Percentiles rank a stretch among this genome's conserved stretches.
phyloP scores from a whole-genome alignment of 2,329 filamentous ascomycete species.

The Cordyceps fumosorosea region DNA sequence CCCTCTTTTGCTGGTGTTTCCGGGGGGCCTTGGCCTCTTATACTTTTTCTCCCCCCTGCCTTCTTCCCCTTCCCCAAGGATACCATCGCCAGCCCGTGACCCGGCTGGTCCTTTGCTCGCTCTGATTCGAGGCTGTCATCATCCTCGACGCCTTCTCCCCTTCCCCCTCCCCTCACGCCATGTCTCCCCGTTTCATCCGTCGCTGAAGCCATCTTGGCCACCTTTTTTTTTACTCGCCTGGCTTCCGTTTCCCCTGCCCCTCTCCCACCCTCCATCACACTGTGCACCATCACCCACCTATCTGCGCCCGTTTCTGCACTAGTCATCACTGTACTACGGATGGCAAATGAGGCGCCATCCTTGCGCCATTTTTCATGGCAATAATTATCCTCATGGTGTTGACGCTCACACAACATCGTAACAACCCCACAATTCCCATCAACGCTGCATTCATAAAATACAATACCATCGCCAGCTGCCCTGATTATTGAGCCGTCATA shows the following conservation, averaged over 20 bases:
- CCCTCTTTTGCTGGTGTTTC: constrained; percentile 8
- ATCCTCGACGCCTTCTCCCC: background rate
- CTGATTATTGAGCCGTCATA: background rate
- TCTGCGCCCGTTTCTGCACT: background rate
- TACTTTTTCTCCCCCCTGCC: constrained; percentile 20
- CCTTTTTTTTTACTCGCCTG: background rate
- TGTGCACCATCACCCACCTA: constrained; percentile 9
- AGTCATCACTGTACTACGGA: background rate
- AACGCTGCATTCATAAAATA: background rate
- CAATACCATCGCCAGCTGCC: background rate
- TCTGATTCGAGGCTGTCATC: background rate
- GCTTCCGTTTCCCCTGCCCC: background rate
- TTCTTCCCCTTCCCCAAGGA: background rate
- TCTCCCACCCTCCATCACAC: constrained; percentile 14
- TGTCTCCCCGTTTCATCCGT: background rate
- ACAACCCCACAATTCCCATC: background rate
- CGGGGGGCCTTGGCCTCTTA: constrained; percentile 27
- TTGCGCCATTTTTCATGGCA: constrained; percentile 11
- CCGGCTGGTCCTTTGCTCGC: background rate
- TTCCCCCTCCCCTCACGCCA: background rate
- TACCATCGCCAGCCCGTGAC: constrained; percentile 11
- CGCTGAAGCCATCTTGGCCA: background rate
- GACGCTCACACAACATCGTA: background rate
- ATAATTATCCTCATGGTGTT: constrained; percentile 13
- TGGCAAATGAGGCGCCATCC: background rate